A percentile compares a stretch with the other conserved stretches of the same genome.
phyloP scores from a whole-genome alignment of 805 yeast genomes.

The Saccharomycopsis selenospora region DNA sequence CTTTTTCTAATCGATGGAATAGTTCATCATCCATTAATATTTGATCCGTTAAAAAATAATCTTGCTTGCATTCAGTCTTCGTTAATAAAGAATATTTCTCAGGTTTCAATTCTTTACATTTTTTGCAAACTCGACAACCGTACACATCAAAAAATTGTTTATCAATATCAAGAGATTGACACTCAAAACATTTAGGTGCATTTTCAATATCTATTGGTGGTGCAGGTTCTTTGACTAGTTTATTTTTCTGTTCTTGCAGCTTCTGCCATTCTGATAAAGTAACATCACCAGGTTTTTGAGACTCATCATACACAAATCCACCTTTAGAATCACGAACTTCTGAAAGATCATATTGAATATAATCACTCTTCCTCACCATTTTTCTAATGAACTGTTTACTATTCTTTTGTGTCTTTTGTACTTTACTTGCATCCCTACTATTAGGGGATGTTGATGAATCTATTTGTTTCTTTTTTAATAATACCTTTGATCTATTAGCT shows the following conservation, averaged over 20 bases:
- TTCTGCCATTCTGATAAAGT: constrained; percentile 50
- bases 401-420: constrained; percentile 15
- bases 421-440: not conserved
- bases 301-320: constrained; percentile 60
- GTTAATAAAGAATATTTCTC: constrained; percentile 88
- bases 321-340: constrained; percentile 86
- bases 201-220: constrained; percentile 66
- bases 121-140: constrained; percentile 67
- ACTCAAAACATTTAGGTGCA: constrained; percentile 81
- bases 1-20: constrained; percentile 74
- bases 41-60: constrained; percentile 88
- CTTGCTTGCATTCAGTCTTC: constrained; percentile 91
- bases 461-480: constrained; percentile 34
- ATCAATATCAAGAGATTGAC: constrained; percentile 76
- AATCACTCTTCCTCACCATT: constrained; percentile 52
- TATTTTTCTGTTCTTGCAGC: constrained; percentile 34
- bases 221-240: constrained; percentile 47
- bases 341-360: constrained; percentile 80
- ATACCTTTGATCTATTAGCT: constrained; percentile 46
- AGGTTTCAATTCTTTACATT: constrained; percentile 64
- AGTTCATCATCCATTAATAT: constrained; percentile 68
- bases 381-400: constrained; percentile 33
- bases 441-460: constrained; percentile 21
- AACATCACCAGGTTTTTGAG: constrained; percentile 28
- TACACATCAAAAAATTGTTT: constrained; percentile 63